Percentiles rank a stretch among this genome's conserved stretches.
phyloP scores from a whole-genome alignment of 1,284 basidiomycete species.

The Sporisorium scitamineum region DNA sequence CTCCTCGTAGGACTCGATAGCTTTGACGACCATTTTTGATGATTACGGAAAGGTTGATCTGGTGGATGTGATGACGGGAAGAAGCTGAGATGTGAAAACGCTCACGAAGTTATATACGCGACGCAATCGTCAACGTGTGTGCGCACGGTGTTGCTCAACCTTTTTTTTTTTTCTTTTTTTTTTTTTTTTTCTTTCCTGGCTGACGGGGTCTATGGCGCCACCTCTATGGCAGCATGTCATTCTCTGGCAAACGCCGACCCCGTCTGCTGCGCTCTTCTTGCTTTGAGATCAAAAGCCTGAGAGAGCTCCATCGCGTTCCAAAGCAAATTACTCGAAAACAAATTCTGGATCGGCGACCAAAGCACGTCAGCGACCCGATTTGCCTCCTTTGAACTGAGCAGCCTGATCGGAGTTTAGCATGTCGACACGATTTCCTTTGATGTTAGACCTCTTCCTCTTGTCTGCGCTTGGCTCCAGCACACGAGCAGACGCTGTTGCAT shows the following conservation, averaged over 20 bases:
- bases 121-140: conserved; percentile 4
- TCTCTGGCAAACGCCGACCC: background rate
- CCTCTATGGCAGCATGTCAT: background rate
- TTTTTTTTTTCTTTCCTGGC: background rate
- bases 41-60: background rate
- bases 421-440: background rate
- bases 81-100: background rate
- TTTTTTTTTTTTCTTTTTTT: background rate
- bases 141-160: conserved; percentile 2
- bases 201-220: background rate
- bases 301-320: conserved; percentile 12
- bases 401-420: conserved; percentile 7
- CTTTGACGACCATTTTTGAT: conserved; percentile 70
- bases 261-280: background rate
- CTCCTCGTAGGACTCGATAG: conserved; percentile 74
- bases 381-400: conserved; percentile 1
- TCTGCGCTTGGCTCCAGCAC: background rate
- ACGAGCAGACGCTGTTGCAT: background rate
- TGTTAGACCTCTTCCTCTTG: background rate
- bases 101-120: conserved; percentile 11
- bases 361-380: conserved; percentile 17
- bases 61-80: background rate
- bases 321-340: background rate
- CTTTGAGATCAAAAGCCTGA: no score
- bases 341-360: background rate